These are phyloP conservation scores for Boletales sp. DNA, from an alignment of 768 basidiomycete genomes.

Conservation along the genomic window DNA sequence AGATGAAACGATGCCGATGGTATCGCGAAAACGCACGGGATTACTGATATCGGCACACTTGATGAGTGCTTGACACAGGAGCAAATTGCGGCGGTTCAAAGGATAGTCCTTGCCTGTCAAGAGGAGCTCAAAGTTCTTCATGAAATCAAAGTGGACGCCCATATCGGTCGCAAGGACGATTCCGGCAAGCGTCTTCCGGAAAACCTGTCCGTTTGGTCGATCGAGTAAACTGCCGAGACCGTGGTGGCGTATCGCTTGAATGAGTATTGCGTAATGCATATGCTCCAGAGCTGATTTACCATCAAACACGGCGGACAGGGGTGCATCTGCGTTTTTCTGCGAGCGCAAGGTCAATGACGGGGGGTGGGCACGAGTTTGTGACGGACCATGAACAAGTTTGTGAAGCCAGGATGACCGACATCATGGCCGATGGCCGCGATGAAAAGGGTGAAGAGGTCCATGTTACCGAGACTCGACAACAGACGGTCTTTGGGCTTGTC, in stretches of 20 bases:
- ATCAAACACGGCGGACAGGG: constrained; percentile 84
- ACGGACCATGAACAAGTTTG: constrained; percentile 90
- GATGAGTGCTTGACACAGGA: constrained; percentile 87
- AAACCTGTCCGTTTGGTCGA: constrained; percentile 41
- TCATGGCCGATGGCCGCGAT: constrained; percentile 97
- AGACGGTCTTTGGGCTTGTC: constrained; percentile 36
- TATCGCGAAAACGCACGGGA: constrained; percentile 59
- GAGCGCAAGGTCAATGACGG: constrained; percentile 3
- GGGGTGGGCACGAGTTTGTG: not conserved
- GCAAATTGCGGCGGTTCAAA: constrained; percentile 50
- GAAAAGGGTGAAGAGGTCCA: constrained; percentile 81
- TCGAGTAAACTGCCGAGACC: constrained; percentile 70
- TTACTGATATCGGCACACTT: constrained; percentile 99
- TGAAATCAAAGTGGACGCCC: constrained; percentile 85
- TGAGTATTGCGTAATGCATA: constrained; percentile 82
- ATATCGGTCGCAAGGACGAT: constrained; percentile 94
- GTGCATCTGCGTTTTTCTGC: constrained; percentile 91
- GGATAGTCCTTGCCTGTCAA: constrained; percentile 39
- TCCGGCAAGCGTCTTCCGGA: constrained; percentile 73
- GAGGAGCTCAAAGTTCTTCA: constrained; percentile 56
- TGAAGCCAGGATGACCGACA: constrained; percentile 93
- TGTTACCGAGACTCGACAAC: constrained; percentile 47
- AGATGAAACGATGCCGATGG: constrained; percentile 4
- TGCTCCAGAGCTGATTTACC: constrained; percentile 88
- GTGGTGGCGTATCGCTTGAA: constrained; percentile 76